These are phyloP conservation scores for Dactylis glomerata DNA, from an alignment of 176 grass and related monocot species.

Conservation along the genomic window DNA sequence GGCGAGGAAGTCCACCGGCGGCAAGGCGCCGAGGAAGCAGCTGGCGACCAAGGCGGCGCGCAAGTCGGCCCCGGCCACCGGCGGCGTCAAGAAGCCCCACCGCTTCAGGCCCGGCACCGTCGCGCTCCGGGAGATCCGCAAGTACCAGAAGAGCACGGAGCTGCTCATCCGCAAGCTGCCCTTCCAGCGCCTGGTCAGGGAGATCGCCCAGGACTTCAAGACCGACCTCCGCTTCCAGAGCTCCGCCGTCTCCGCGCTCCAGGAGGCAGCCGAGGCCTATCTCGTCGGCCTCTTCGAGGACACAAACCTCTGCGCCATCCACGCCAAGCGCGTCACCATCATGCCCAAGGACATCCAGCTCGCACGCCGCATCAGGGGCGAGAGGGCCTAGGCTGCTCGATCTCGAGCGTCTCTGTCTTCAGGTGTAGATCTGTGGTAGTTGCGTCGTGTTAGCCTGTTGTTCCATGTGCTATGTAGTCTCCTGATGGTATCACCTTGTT, in stretches of 20 bases:
- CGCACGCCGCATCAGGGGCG: conserved; percentile 52
- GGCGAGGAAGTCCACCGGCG: conserved; percentile 63
- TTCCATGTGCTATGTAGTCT: too few species aligned
- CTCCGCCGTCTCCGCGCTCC: conserved; percentile 51
- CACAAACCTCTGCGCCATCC: conserved; percentile 77
- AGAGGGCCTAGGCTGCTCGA: conserved; percentile 48
- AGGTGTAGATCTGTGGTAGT: too few species aligned
- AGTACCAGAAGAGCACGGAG: conserved; percentile 86
- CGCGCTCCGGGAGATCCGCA: conserved; percentile 62
- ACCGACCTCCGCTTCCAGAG: conserved; percentile 78
- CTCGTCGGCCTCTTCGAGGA: conserved; percentile 76
- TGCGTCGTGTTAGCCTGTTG: too few species aligned
- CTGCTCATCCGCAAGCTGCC: conserved; percentile 67
- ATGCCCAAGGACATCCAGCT: conserved; percentile 82
- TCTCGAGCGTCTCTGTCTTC: too few species aligned
- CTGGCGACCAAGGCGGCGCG: conserved; percentile 59
- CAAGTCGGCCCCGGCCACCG: conserved; percentile 61
- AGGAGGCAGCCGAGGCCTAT: conserved; percentile 71
- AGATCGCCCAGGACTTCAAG: conserved; percentile 80
- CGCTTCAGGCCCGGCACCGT: too few species aligned
- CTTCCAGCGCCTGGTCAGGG: conserved; percentile 59
- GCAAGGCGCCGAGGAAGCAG: conserved; percentile 68
- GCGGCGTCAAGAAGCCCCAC: too few species aligned
- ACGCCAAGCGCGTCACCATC: conserved; percentile 70
- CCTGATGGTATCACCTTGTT: too few species aligned